A percentile compares a stretch with the other conserved stretches of the same genome.
Evolutionary conservation across 768 basidiomycete species (phyloP).

Genomic region (Pholiota molesta): DNA sequence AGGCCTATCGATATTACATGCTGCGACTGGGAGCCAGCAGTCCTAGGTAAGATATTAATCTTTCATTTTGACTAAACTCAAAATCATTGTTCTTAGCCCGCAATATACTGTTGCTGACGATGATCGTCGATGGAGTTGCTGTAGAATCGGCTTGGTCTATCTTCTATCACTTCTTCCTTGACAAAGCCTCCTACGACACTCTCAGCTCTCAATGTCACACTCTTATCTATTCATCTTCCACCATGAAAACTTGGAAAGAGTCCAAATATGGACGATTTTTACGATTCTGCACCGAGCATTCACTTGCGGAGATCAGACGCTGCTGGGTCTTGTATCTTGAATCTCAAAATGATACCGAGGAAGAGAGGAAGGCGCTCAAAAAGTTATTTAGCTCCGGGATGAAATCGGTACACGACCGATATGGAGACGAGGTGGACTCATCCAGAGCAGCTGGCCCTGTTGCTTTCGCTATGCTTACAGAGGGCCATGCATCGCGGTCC

Average conservation of each 20-base stretch:
- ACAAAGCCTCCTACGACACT: constrained; percentile 33
- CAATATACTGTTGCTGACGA: constrained; percentile 47
- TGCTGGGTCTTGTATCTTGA: constrained; percentile 42
- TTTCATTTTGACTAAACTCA: background rate
- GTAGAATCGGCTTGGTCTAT: constrained; percentile 41
- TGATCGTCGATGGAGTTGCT: constrained; percentile 38
- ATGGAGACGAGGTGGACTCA: constrained; percentile 7
- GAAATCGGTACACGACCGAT: constrained; percentile 17
- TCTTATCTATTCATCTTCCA: constrained; percentile 35
- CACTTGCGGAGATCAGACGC: constrained; percentile 39
- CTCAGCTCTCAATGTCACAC: constrained; percentile 41
- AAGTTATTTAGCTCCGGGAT: constrained; percentile 23
- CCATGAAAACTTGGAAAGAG: constrained; percentile 40
- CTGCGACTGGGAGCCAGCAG: constrained; percentile 50
- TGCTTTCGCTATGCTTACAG: constrained; percentile 3
- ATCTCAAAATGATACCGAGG: constrained; percentile 26
- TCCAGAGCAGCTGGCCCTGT: constrained; percentile 42
- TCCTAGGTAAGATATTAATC: constrained; percentile 37
- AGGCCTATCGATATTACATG: constrained; percentile 51
- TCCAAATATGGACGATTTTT: constrained; percentile 41
- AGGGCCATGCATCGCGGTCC: constrained; percentile 13
- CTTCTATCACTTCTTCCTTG: constrained; percentile 52
- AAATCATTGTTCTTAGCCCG: constrained; percentile 40
- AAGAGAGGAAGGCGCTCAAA: constrained; percentile 23
- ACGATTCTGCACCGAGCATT: constrained; percentile 38